Evolutionary conservation across 176 grass and related monocot genomes (phyloP), one percentile per base, ranked within the genome.

Genomic region (Hsuehochloa calcarea): DNA sequence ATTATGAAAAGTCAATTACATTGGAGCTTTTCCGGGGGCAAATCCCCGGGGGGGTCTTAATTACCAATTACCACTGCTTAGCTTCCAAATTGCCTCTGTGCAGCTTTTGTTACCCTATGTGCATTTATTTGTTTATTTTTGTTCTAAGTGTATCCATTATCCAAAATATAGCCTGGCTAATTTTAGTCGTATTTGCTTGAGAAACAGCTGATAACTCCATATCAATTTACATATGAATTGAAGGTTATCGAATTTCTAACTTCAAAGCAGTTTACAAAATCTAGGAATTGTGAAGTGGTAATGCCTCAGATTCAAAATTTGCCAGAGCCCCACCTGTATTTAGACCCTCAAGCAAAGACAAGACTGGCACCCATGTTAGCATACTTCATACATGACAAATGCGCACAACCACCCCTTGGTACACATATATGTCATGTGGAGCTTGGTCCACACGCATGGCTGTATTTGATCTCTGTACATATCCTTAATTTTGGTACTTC

Each of bases 401-500:
- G 46, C 46, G 14, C 4, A 50, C 13, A 16, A 50, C 3, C 14
- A 50, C 13, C 4, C 16, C 17, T 54, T 54, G 16, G 17, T 54
- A 54, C 51, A 52, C 50, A 47, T 47, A 50, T 51, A 44, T 44
- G 46, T 49, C 46, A 49, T 72, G 23, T 72, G 14, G 70, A 17
- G 16, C 16, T 52, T 52, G 50, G 50, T 4, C 50, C 50, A 52
- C 50, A 52, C 6, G 50, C 4, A 54, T 52, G 50, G 5, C 17
- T 7, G 2, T 19, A 14, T 82, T 78, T 75, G 20, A 76, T 58
- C 56, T 89, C 22, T 19, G 46, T 90, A 73, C 22, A 71, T 43
- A 76, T 85, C 12, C 56, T 87, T 41, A 69, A 70, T 49, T 62
- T 15, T 60, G 25, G 11, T 70, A 60, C 31, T 88, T 81, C 8